Base-by-base conservation (phyloP, 2,329 filamentous ascomycete species). In the Trichoderma sp. region DNA sequence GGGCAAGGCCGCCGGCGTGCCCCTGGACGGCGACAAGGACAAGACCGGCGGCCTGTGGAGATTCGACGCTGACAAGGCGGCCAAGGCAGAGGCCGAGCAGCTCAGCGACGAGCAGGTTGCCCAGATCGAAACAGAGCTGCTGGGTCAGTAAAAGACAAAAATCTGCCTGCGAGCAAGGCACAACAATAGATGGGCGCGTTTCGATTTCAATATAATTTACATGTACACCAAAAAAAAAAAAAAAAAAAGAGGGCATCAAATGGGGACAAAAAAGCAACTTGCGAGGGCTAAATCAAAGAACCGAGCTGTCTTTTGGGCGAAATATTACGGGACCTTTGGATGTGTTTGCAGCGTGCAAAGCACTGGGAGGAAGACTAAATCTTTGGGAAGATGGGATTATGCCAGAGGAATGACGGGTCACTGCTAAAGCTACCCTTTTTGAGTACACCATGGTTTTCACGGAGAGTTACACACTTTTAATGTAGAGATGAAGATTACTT, bases 41-140 rank as follows among this genome's bases (percentile, higher is more conserved):
- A 88, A 87, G 79, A 89, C 86, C 2, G 86, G 86, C 22, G 86
- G 86, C 1, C 77, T 88, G 17, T 89, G 86, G 86, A 80, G 86
- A 34, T 89, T 85, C 69, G 85, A 88, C 72, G 79, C 82, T 2
- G 79, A 77, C 27, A 84, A 83, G 75, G 84, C 76, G 1, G 74
- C 74, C 9, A 80, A 78, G 67, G 76, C 74, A 1, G 72, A 74
- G n/a, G 70, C 79, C n/a, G 75, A 80, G 59, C 73, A 73, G 54
- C 73, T 83, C 64, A 79, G 75, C 29, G 74, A 76, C 37, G 78
- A 80, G 13, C 79, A 82, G 68, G 75, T 83, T 48, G 71, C 72
- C 58, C 79, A 78, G 70, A 79, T 85, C 32, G 80, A 84, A 75
- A 81, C 79, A 71, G 82, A 84, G 70, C 72, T 80, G 12, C 71